phyloP scores from a whole-genome alignment of 2,329 filamentous ascomycete species.

The Knoxdaviesia capensis region DNA sequence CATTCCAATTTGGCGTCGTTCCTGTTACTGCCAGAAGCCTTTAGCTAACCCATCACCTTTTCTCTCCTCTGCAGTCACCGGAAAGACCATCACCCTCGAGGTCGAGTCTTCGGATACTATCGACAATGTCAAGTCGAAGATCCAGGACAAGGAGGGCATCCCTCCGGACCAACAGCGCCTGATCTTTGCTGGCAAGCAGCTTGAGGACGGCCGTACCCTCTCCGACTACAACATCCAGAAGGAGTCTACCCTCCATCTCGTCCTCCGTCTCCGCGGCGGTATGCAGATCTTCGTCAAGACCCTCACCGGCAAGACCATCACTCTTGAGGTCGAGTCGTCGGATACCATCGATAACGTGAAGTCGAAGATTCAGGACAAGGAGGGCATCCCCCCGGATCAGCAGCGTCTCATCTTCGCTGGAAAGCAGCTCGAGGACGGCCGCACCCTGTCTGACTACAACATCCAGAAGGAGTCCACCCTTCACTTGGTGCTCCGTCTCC shows the following conservation, averaged over 20 bases:
- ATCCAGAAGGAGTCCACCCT: conserved; percentile 48
- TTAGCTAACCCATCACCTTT: no score
- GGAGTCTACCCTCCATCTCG: conserved; percentile 31
- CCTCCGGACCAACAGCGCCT: conserved; percentile 87
- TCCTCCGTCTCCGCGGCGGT: conserved; percentile 48
- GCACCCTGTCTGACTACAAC: conserved; percentile 44
- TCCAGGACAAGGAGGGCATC: conserved; percentile 84
- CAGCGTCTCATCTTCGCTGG: conserved; percentile 87
- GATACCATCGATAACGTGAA: conserved; percentile 94
- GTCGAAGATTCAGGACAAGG: conserved; percentile 81
- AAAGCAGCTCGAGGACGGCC: conserved; percentile 84
- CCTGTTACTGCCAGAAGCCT: background rate
- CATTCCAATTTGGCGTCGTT: background rate
- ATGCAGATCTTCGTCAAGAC: conserved; percentile 66
- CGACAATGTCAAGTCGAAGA: conserved; percentile 88
- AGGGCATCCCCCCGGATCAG: conserved; percentile 86
- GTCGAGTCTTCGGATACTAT: conserved; percentile 82
- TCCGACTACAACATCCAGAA: conserved; percentile 53
- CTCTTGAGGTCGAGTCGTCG: conserved; percentile 70
- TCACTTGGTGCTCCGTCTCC: conserved; percentile 55
- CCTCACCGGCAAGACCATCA: conserved; percentile 82
- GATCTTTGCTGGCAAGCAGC: conserved; percentile 84
- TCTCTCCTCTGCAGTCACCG: conserved; percentile 37
- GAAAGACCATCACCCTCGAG: conserved; percentile 66
- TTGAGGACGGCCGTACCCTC: conserved; percentile 79